Base-by-base conservation (phyloP, 2,329 filamentous ascomycete species). In the Ascochyta pisi region DNA sequence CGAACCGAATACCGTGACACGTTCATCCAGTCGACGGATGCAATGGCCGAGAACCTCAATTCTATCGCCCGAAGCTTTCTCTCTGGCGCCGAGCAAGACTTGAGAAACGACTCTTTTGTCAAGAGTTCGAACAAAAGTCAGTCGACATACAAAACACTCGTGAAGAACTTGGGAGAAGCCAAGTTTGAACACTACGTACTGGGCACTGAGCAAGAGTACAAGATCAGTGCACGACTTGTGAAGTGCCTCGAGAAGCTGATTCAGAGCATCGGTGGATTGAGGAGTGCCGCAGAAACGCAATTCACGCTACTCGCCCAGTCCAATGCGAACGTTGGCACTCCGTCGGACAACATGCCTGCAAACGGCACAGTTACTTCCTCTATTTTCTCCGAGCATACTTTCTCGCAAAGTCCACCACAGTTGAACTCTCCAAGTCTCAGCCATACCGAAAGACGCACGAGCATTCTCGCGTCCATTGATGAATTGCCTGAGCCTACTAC, bases 221-320 rank as follows among this genome's bases (percentile, higher is more conserved):
- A 84, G 34, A 83, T 96, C 3, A 91, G 97, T 68, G 88, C 89
- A 62, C 87, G 85, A 23, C 83, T 98, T 4, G 89, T 94, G 40
- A 89, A 91, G 68, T 94, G 91, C 63, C 85, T 98, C 67, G 91
- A 96, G 73, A 87, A 86, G 42, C 82, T 98, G 26, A 88, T 91
- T 4, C 93, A 97, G 73, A 92, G 92, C 62, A 89, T 97, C 62
- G 93, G 94, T 73, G 95, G 94, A 7, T 79, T 99, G 68, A 85
- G 92, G 62, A 96, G 92, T 79, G 92, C 95, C 31, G 91, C 95
- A 24, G 85, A 89, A 55, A 93, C 92, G 22, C 94, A 99, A 69
- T 96, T 98, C 70, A 85, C 89, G 15, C 83, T 98, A 29, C 81
- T 96, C 31, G 87, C 88, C 58, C 90, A 95, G 70, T 80, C 74